Evolutionary conservation across 306 rosid species (phyloP).

Genomic region (Calophaca sinica): DNA sequence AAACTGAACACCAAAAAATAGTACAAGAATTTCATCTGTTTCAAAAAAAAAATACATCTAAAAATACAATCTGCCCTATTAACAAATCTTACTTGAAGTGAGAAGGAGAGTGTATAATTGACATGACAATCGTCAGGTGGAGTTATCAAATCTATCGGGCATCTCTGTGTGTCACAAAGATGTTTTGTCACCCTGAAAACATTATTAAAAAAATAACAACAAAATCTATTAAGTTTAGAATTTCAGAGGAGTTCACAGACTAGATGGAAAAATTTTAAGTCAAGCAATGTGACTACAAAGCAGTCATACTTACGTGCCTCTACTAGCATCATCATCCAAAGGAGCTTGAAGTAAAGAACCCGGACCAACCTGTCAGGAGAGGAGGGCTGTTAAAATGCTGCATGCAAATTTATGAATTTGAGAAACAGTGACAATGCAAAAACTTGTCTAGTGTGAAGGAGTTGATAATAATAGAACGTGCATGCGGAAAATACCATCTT

Average conservation of each 20-base stretch:
- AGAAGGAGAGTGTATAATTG: slow-evolving; percentile 91
- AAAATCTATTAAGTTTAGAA: slow-evolving; percentile 41
- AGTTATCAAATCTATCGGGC: slow-evolving; percentile 90
- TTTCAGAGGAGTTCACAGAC: slow-evolving; percentile 25
- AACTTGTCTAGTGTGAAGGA: slow-evolving; percentile 1
- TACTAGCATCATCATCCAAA: slow-evolving; percentile 75
- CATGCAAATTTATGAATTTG: slow-evolving; percentile 18
- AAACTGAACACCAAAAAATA: neutral
- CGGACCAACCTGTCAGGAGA: slow-evolving; percentile 76
- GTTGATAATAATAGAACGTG: slow-evolving; percentile 20
- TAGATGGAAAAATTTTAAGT: slow-evolving; percentile 38
- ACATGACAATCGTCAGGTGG: slow-evolving; percentile 99
- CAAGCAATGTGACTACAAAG: slow-evolving; percentile 43
- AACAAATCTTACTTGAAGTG: slow-evolving; percentile 86
- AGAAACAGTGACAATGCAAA: slow-evolving; percentile 25
- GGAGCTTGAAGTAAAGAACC: slow-evolving; percentile 98
- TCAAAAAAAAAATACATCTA: slow-evolving; percentile 12
- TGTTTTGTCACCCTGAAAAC: slow-evolving; percentile 77
- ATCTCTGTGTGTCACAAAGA: slow-evolving; percentile 79
- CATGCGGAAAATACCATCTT: slow-evolving; percentile 30
- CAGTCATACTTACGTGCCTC: slow-evolving; percentile 74
- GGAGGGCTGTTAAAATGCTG: slow-evolving; percentile 36
- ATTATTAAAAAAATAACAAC: slow-evolving; percentile 21
- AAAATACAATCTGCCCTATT: neutral
- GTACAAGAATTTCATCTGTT: slow-evolving; percentile 1